Evolutionary conservation across 2,329 filamentous ascomycete species (phyloP).

Genomic region (Paradendryphiella salina): DNA sequence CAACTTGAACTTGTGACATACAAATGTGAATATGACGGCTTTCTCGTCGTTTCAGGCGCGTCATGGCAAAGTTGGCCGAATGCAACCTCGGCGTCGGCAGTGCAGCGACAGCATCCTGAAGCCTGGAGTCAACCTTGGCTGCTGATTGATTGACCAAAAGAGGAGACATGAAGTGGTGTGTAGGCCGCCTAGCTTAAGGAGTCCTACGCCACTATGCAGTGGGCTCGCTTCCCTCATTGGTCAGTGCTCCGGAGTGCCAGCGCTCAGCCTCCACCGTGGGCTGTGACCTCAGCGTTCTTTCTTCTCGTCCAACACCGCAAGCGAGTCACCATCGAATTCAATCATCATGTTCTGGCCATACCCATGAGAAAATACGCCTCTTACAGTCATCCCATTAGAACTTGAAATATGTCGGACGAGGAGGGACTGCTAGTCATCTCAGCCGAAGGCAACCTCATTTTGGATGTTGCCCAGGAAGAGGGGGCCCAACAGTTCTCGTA

Average conservation of each 20-base stretch:
- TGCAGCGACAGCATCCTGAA: neutral
- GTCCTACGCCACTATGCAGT: conserved; percentile 5
- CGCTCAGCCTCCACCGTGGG: conserved; percentile 8
- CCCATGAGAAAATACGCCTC: conserved; percentile 47
- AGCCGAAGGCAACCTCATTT: conserved; percentile 64
- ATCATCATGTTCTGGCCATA: conserved; percentile 56
- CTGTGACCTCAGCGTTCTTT: conserved; percentile 15
- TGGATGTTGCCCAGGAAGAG: conserved; percentile 68
- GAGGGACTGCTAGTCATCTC: conserved; percentile 56
- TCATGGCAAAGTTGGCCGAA: neutral
- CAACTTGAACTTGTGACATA: neutral
- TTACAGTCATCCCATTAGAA: conserved; percentile 1
- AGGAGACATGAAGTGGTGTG: neutral
- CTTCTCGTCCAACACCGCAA: conserved; percentile 7
- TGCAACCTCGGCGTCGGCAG: neutral
- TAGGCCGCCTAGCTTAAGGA: neutral
- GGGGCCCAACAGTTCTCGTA: conserved; percentile 61
- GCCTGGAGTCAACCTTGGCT: neutral
- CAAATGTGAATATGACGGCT: neutral
- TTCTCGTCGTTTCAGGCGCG: neutral
- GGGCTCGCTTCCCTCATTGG: conserved; percentile 6
- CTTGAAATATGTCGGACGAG: conserved; percentile 31
- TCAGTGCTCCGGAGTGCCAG: neutral
- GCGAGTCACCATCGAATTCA: conserved; percentile 16
- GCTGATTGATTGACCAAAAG: neutral